Conservation (phyloP, 2,329 filamentous ascomycete species). For the Neoscytalidium dimidiatum region DNA sequence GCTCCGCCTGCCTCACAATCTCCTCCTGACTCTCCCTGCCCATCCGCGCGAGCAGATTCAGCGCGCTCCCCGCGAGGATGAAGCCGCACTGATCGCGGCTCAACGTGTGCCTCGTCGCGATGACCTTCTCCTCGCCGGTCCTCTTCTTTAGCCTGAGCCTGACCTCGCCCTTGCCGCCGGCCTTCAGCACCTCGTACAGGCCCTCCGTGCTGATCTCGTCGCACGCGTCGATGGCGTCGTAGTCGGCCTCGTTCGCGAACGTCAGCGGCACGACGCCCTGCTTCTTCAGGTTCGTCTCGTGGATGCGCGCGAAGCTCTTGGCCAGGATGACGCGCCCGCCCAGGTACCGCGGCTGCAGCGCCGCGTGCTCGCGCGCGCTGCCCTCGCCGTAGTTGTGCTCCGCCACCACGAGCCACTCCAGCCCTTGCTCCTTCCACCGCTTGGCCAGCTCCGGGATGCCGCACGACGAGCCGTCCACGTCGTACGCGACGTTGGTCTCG, state of each 20-base stretch:
- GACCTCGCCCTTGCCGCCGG: slow-evolving; percentile 77
- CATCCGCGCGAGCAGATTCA: slow-evolving; percentile 82
- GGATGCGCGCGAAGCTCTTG: slow-evolving; percentile 88
- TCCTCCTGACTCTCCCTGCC: slow-evolving; percentile 36
- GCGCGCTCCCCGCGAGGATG: slow-evolving; percentile 86
- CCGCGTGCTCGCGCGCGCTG: slow-evolving; percentile 84
- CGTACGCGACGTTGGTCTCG: slow-evolving; percentile 91
- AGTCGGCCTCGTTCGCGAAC: slow-evolving; percentile 85
- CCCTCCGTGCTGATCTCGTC: slow-evolving; percentile 84
- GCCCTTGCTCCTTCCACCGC: slow-evolving; percentile 74
- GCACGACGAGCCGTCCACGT: slow-evolving; percentile 71
- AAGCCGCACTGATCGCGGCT: slow-evolving; percentile 90
- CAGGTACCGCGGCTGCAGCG: slow-evolving; percentile 86
- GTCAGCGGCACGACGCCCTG: slow-evolving; percentile 95
- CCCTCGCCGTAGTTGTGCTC: slow-evolving; percentile 98
- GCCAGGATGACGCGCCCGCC: slow-evolving; percentile 80
- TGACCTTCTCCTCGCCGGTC: slow-evolving; percentile 63
- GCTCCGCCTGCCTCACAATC: slow-evolving; percentile 10
- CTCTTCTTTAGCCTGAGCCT: slow-evolving; percentile 56
- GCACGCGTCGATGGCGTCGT: slow-evolving; percentile 78
- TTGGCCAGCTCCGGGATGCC: slow-evolving; percentile 86
- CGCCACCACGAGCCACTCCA: slow-evolving; percentile 89
- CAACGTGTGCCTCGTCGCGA: slow-evolving; percentile 84
- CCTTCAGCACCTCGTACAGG: slow-evolving; percentile 76
- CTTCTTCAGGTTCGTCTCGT: slow-evolving; percentile 96